Percentiles rank a stretch among this genome's conserved stretches.
These are phyloP conservation scores for Kluyveromyces marxianus DNA, from an alignment of 1,139 yeast species.

Conservation along the genomic window DNA sequence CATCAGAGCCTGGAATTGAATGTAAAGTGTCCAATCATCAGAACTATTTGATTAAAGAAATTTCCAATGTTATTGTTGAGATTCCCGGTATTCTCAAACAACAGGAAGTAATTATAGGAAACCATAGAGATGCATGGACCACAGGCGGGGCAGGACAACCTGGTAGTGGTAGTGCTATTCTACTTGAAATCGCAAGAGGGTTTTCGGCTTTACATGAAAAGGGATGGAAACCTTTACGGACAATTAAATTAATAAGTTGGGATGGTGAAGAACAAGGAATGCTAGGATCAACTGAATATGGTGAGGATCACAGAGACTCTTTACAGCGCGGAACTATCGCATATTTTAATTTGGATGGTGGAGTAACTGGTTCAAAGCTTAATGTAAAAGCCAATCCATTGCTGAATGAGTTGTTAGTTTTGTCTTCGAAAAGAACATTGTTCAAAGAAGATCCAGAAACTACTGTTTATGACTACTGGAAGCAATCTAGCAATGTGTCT, in stretches of 20 bases:
- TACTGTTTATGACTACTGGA: conserved; percentile 34
- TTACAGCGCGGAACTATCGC: conserved; percentile 33
- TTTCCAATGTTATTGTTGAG: conserved; percentile 38
- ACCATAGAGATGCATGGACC: conserved; percentile 39
- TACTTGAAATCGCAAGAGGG: conserved; percentile 42
- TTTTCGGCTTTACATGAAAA: conserved; percentile 32
- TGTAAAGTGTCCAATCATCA: conserved; percentile 34
- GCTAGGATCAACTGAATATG: conserved; percentile 44
- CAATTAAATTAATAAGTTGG: conserved; percentile 45
- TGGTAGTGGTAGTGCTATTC: conserved; percentile 37
- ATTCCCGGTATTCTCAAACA: conserved; percentile 43
- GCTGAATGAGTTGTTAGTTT: conserved; percentile 30
- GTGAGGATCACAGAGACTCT: conserved; percentile 33
- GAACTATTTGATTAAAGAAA: conserved; percentile 32
- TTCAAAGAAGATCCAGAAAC: conserved; percentile 25
- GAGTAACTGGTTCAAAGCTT: conserved; percentile 38
- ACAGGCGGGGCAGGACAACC: conserved; percentile 41
- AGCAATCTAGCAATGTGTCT: conserved; percentile 20
- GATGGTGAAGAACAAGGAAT: conserved; percentile 43
- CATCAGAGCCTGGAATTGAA: conserved; percentile 22
- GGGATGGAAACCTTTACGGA: conserved; percentile 51
- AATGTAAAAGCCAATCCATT: conserved; percentile 37
- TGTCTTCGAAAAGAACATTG: conserved; percentile 33
- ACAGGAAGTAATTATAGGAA: conserved; percentile 43
- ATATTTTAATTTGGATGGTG: conserved; percentile 42